Evolutionary conservation across 768 basidiomycete species (phyloP), one percentile per base, ranked within the genome.

Genomic region (Boletus rufocinnamomeus): DNA sequence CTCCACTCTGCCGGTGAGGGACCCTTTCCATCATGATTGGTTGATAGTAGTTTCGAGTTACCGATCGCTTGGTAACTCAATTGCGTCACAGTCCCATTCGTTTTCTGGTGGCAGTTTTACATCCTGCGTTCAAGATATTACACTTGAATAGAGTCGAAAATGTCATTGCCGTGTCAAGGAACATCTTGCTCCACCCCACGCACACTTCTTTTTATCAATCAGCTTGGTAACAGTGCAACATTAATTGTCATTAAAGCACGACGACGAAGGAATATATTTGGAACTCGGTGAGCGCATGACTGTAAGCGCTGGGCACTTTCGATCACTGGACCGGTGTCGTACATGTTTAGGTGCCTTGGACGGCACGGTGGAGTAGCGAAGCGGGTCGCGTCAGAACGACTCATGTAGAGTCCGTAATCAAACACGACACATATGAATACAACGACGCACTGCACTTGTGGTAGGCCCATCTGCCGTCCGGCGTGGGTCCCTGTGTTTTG

Each of bases 1-100:
- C 68, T 70, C 68, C 68, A 70, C 69, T 52, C 34, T 16, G 43
- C 53, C 52, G 21, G 52, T 56, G 56, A 35, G 66, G 55, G 13
- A 35, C 21, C n/a, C 28, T 34, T 48, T 52, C 43, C 13, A 62
- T 56, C n/a, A n/a, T n/a, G n/a, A n/a, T n/a, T n/a, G n/a, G 60
- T 16, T 51, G 50, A 59, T 51, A 27, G 52, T 50, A 53, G 21
- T n/a, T n/a, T n/a, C n/a, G n/a, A n/a, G 25, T 37, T 40, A 34
- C 34, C 45, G 16, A 27, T 52, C 45, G 34, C 59, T 47, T 50
- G 38, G 27, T 30, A 21, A 25, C n/a, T 16, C 10, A n/a, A n/a
- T 40, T 37, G 19, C 23, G n/a, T 38, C 19, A 11, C 32, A 30
- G 23, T 40, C 16, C 4, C 37, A 11, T 49, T 44, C 34, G 41